These are phyloP conservation scores for Paraleonurus japonicus DNA, from an alignment of 257 asterid species.

Conservation along the genomic window DNA sequence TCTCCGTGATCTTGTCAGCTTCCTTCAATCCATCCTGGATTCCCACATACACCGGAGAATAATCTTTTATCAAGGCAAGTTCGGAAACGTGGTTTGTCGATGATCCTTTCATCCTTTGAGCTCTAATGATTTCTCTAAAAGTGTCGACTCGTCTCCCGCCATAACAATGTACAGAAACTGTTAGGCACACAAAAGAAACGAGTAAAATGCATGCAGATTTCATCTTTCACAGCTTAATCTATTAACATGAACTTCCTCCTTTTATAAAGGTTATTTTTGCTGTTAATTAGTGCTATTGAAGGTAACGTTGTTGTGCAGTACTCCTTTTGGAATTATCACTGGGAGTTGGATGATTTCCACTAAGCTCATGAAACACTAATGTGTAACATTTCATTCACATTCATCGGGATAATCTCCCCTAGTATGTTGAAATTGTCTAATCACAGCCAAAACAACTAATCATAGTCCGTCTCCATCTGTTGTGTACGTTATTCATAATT, in stretches of 20 bases:
- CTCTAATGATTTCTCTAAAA: conserved; percentile 3
- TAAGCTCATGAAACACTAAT: conserved; percentile 29
- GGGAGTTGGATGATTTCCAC: background rate
- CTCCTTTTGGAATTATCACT: background rate
- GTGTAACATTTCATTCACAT: background rate
- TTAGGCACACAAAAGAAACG: conserved; percentile 23
- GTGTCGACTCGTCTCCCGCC: conserved; percentile 29
- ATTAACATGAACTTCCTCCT: background rate
- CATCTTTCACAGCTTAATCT: conserved; percentile 23
- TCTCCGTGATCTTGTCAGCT: conserved; percentile 22
- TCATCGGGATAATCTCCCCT: background rate
- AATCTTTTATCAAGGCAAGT: background rate
- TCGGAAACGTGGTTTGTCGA: background rate
- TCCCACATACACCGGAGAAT: conserved; percentile 23
- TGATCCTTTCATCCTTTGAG: background rate
- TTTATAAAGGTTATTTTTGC: background rate
- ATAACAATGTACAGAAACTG: conserved; percentile 25
- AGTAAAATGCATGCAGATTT: conserved; percentile 17
- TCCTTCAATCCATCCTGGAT: conserved; percentile 38
- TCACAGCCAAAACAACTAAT: too few species aligned
- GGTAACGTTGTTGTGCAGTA: background rate
- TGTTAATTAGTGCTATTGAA: background rate
- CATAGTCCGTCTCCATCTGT: too few species aligned
- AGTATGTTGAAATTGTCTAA: background rate
- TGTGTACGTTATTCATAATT: too few species aligned